phyloP scores from a whole-genome alignment of 768 basidiomycete genomes.

The Mycena filopes region DNA sequence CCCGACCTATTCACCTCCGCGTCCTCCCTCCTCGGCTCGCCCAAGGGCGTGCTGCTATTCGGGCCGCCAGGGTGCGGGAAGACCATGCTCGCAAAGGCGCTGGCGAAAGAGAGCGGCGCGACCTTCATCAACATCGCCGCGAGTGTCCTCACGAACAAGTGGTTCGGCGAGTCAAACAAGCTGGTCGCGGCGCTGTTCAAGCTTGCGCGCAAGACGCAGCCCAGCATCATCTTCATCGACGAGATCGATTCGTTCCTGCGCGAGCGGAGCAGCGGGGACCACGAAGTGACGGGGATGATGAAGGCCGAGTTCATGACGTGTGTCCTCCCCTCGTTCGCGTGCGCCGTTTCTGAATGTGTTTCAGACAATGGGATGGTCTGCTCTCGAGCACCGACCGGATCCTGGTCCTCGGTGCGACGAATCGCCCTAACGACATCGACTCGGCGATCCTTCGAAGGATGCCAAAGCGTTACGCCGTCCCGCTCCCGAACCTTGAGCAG shows the following conservation, averaged over 20 bases:
- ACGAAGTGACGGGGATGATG: slow-evolving; percentile 99
- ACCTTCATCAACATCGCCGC: slow-evolving; percentile 93
- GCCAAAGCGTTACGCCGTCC: slow-evolving; percentile 94
- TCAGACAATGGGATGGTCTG: slow-evolving; percentile 94
- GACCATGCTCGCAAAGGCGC: slow-evolving; percentile 98
- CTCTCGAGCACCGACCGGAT: slow-evolving; percentile 84
- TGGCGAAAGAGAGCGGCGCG: slow-evolving; percentile 96
- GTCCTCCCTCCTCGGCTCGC: slow-evolving; percentile 86
- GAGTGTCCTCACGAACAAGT: slow-evolving; percentile 80
- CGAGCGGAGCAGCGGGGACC: slow-evolving; percentile 88
- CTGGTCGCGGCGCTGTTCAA: slow-evolving; percentile 95
- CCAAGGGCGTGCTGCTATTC: slow-evolving; percentile 95
- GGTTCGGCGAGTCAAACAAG: slow-evolving; percentile 94
- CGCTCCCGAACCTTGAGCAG: slow-evolving; percentile 81
- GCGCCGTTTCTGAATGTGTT: slow-evolving; percentile 8
- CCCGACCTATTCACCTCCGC: slow-evolving; percentile 87
- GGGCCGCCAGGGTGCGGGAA: slow-evolving; percentile 99
- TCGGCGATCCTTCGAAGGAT: slow-evolving; percentile 91
- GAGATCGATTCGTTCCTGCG: slow-evolving; percentile 97
- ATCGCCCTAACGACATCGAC: slow-evolving; percentile 93
- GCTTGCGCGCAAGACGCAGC: slow-evolving; percentile 92
- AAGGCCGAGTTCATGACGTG: slow-evolving; percentile 63
- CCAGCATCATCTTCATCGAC: slow-evolving; percentile 98
- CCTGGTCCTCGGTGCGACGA: slow-evolving; percentile 93
- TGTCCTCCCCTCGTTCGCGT: neutral